phyloP scores from a whole-genome alignment of 495 filamentous ascomycete genomes.

The Pyronema omphalodes region DNA sequence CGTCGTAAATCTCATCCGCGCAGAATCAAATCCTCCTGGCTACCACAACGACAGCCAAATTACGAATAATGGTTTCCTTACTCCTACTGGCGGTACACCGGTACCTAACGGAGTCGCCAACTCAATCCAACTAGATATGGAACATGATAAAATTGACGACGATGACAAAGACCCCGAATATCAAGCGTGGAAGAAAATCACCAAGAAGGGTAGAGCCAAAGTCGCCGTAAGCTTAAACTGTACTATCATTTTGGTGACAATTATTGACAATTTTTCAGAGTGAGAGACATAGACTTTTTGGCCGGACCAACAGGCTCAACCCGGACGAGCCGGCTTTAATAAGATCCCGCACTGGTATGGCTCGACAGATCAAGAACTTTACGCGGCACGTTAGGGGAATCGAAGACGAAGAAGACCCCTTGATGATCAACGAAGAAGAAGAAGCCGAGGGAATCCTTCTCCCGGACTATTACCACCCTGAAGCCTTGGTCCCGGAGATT shows the following conservation, averaged over 20 bases:
- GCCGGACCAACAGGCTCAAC: conserved; percentile 57
- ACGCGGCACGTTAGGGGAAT: conserved; percentile 14
- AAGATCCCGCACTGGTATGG: conserved; percentile 56
- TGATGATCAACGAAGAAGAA: conserved; percentile 44
- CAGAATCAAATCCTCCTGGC: conserved; percentile 43
- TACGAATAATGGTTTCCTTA: conserved; percentile 66
- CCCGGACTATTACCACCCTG: conserved; percentile 84
- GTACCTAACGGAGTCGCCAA: conserved; percentile 15
- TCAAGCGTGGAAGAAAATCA: conserved; percentile 97
- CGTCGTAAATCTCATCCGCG: conserved; percentile 31
- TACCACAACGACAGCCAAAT: conserved; percentile 20
- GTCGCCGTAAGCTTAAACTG: conserved; percentile 38
- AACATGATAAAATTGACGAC: conserved; percentile 31
- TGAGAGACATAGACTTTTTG: conserved; percentile 64
- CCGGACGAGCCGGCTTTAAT: conserved; percentile 72
- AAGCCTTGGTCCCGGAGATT: conserved; percentile 73
- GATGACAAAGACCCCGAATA: conserved; percentile 62
- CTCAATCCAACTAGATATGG: conserved; percentile 29
- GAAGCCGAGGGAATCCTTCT: conserved; percentile 34
- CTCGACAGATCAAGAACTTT: conserved; percentile 15
- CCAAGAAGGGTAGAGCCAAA: conserved; percentile 84
- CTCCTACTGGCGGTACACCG: conserved; percentile 47
- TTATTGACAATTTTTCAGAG: conserved; percentile 24
- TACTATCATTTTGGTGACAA: background rate
- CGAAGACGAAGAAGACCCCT: conserved; percentile 7